Percentiles rank a stretch among this genome's conserved stretches.
phyloP scores from a whole-genome alignment of 2,329 filamentous ascomycete species.

The Pseudodiploospora longispora region DNA sequence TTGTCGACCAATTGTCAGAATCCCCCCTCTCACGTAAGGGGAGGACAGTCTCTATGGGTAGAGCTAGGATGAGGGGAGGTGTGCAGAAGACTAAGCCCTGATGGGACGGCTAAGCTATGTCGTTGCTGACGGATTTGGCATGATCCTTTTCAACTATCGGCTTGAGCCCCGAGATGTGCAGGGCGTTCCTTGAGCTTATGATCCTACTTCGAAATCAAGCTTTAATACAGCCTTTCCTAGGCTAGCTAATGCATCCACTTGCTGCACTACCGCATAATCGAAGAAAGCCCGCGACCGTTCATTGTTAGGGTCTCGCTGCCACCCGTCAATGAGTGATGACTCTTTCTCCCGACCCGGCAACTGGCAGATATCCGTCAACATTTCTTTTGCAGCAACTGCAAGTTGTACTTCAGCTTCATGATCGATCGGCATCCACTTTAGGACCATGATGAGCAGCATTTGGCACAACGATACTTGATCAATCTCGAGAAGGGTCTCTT shows the following conservation, averaged over 20 bases:
- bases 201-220: slow-evolving; percentile 26
- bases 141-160: background rate
- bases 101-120: background rate
- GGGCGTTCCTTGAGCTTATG: background rate
- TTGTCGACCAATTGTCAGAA: background rate
- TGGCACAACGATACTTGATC: slow-evolving; percentile 48
- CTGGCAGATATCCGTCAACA: slow-evolving; percentile 41
- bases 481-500: slow-evolving; percentile 30
- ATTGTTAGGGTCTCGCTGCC: slow-evolving; percentile 32
- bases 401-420: slow-evolving; percentile 40
- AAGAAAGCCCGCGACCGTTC: slow-evolving; percentile 39
- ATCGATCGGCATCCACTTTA: slow-evolving; percentile 32
- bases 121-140: background rate
- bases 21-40: slow-evolving; percentile 4
- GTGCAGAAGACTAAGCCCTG: slow-evolving; percentile 7
- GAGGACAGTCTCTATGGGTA: background rate
- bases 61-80: slow-evolving; percentile 1
- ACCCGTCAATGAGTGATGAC: slow-evolving; percentile 33
- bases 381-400: slow-evolving; percentile 32
- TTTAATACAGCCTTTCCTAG: slow-evolving; percentile 37
- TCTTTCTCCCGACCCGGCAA: slow-evolving; percentile 38
- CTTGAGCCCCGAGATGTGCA: background rate
- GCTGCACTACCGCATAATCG: slow-evolving; percentile 38
- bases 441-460: slow-evolving; percentile 41
- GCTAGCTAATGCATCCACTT: slow-evolving; percentile 37